phyloP scores from a whole-genome alignment of 805 yeast genomes.

The Suhomyces sp. region DNA sequence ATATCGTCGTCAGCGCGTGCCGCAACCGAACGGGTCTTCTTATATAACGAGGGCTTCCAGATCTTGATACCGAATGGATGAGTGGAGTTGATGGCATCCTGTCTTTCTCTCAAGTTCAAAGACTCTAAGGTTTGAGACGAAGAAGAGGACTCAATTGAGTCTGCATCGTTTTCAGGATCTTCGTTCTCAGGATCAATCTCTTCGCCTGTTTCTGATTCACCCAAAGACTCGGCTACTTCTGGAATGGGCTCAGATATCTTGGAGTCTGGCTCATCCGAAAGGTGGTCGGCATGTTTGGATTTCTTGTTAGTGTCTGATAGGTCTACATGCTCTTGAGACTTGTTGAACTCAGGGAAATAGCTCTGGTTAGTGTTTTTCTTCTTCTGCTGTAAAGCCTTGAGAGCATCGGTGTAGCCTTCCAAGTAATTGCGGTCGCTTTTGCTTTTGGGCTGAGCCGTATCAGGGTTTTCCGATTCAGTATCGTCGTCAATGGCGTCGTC shows the following conservation, averaged over 20 bases:
- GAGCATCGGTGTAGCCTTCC: slow-evolving; percentile 73
- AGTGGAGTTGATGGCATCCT: slow-evolving; percentile 92
- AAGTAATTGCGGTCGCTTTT: slow-evolving; percentile 42
- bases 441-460: slow-evolving; percentile 31
- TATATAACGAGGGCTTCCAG: slow-evolving; percentile 97
- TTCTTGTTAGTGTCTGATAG: neutral
- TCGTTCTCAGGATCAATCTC: slow-evolving; percentile 17
- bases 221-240: neutral
- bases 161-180: slow-evolving; percentile 18
- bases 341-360: slow-evolving; percentile 8
- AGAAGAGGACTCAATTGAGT: slow-evolving; percentile 24
- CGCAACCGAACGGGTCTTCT: slow-evolving; percentile 88
- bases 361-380: slow-evolving; percentile 7
- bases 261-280: neutral
- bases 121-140: slow-evolving; percentile 65
- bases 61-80: slow-evolving; percentile 98
- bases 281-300: neutral
- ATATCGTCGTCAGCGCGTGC: slow-evolving; percentile 89
- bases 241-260: neutral
- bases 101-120: slow-evolving; percentile 85
- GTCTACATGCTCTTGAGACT: slow-evolving; percentile 1
- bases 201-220: slow-evolving; percentile 5
- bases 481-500: slow-evolving; percentile 53
- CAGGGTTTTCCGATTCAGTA: slow-evolving; percentile 29
- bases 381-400: slow-evolving; percentile 38